Base-by-base conservation (phyloP, 2,329 filamentous ascomycete genomes). In the Neopestalotiopsis rosae region DNA sequence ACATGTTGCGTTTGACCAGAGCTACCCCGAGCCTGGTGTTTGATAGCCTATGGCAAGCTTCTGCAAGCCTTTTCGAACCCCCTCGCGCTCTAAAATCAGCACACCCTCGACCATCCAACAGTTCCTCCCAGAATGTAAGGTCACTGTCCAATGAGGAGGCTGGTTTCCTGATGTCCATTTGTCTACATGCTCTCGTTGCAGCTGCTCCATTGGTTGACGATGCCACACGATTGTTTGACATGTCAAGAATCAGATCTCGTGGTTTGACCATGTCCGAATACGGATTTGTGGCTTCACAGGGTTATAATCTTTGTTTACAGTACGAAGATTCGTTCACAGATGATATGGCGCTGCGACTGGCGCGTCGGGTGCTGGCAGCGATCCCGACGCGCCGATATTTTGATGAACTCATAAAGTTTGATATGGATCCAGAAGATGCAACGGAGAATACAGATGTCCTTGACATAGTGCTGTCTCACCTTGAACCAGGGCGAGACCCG, bases 271-370 rank as follows among this genome's bases (percentile, higher is more conserved):
- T 89, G 34, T 80, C 85, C 17, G 83, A 82, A 3, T 83, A 83
- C 68, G 84, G 84, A 14, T 77, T 82, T 4, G 78, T 84, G 2
- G 82, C 84, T 5, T 78, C 82, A 4, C 86, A 88, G 70, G 82
- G 85, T 4, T 72, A 82, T 4, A 78, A 82, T 10, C 78, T 89
- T 24, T 90, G 87, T 71, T 81, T 91, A 5, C 83, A 88, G 67
- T 91, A 90, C 68, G 87, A 91, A 70, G 90, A 91, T 73, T 84
- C 84, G 1, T 91, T 91, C 69, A 88, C 88, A 0, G 84, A 91
- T 72, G 86, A 87, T n/a, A 78, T 90, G 49, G 87, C 88, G 7
- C 73, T 91, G 65, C 84, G 89, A 63, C 78, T 91, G 61, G 89
- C 89, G 3, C 82, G 86, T 38, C 83, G 90, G 64, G 71, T 91